Conservation (phyloP, 768 basidiomycete species). For the Lactarius hatsudake region DNA sequence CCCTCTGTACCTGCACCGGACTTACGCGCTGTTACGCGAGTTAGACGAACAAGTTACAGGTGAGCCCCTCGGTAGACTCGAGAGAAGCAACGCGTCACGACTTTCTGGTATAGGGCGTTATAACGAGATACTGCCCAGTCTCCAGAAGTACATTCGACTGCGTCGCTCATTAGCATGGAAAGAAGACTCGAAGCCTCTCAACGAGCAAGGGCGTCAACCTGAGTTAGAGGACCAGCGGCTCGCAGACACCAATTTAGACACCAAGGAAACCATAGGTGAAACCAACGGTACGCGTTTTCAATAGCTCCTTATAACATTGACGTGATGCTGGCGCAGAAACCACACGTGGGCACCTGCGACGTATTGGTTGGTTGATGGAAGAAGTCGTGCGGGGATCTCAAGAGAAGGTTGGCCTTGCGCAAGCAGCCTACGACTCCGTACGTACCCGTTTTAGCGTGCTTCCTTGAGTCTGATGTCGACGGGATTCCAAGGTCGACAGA, state of each 20-base stretch:
- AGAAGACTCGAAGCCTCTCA: background rate
- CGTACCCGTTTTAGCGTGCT: background rate
- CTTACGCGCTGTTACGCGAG: slow-evolving; percentile 24
- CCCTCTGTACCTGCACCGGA: slow-evolving; percentile 27
- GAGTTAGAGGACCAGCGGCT: slow-evolving; percentile 2
- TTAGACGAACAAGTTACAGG: slow-evolving; percentile 24
- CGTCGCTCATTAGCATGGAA: slow-evolving; percentile 14
- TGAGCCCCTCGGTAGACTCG: background rate
- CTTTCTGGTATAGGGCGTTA: slow-evolving; percentile 12
- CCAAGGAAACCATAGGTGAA: background rate
- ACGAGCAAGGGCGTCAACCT: background rate
- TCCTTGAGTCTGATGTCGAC: background rate
- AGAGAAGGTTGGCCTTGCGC: slow-evolving; percentile 28
- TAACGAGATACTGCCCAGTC: slow-evolving; percentile 19
- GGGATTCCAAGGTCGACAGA: slow-evolving; percentile 59
- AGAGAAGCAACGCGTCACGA: background rate
- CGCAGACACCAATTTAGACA: background rate
- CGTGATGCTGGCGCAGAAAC: background rate
- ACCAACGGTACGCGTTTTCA: background rate
- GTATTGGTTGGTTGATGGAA: slow-evolving; percentile 24
- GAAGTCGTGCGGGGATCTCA: slow-evolving; percentile 27
- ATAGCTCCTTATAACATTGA: background rate
- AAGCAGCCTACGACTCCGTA: slow-evolving; percentile 28
- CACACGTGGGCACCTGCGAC: slow-evolving; percentile 18
- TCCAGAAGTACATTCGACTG: slow-evolving; percentile 21